Percentiles rank a stretch among this genome's conserved stretches.
Evolutionary conservation across 306 rosid genomes (phyloP).

Genomic region (Cucurbita moschata): DNA sequence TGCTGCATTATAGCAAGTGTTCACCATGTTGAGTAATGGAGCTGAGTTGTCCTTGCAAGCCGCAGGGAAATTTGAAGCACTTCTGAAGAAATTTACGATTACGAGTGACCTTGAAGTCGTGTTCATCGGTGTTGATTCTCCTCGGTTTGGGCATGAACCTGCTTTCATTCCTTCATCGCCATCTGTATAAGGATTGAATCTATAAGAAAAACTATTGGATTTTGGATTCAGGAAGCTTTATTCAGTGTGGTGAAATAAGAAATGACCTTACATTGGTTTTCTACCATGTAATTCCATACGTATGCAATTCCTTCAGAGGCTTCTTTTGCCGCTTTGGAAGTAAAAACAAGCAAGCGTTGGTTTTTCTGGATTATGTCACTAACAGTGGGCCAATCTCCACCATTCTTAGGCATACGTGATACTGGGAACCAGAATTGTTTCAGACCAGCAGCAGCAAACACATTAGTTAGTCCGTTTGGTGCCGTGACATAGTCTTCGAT

Average conservation of each 20-base stretch:
- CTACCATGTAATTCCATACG: slow-evolving; percentile 72
- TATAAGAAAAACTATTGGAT: background rate
- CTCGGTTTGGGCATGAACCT: slow-evolving; percentile 56
- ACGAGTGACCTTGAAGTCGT: slow-evolving; percentile 49
- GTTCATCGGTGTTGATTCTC: slow-evolving; percentile 40
- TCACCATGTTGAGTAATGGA: slow-evolving; percentile 48
- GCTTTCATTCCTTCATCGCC: slow-evolving; percentile 59
- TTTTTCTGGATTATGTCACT: slow-evolving; percentile 64
- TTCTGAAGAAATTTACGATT: slow-evolving; percentile 49
- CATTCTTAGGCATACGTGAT: slow-evolving; percentile 72
- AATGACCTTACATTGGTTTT: slow-evolving; percentile 72
- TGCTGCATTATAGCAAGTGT: slow-evolving; percentile 49
- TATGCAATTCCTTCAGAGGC: slow-evolving; percentile 86
- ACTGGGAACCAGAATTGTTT: slow-evolving; percentile 82
- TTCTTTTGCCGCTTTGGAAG: slow-evolving; percentile 66
- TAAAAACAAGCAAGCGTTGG: slow-evolving; percentile 75
- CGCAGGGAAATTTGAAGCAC: slow-evolving; percentile 19
- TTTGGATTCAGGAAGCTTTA: background rate
- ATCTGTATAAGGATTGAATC: slow-evolving; percentile 19
- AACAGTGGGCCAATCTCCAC: slow-evolving; percentile 75
- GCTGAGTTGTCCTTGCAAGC: slow-evolving; percentile 66
- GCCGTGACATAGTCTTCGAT: slow-evolving; percentile 89
- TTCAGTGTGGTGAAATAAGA: background rate
- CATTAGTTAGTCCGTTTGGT: slow-evolving; percentile 71
- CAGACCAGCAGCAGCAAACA: slow-evolving; percentile 83